Evolutionary conservation across 2,329 filamentous ascomycete species (phyloP).

Genomic region (Penicillium sp.): DNA sequence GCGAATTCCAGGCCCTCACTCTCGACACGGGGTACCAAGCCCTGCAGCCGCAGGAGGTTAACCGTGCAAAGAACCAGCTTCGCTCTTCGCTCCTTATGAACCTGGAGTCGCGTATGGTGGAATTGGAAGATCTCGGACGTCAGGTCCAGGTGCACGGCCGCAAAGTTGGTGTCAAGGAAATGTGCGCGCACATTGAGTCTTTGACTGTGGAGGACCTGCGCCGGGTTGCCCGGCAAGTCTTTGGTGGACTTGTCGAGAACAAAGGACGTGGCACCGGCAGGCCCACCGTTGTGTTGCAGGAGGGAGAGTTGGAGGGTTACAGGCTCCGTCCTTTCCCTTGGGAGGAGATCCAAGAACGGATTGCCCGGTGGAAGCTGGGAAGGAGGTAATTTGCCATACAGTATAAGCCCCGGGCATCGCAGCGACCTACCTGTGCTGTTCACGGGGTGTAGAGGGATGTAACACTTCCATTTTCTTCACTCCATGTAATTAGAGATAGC

Average conservation of each 20-base stretch:
- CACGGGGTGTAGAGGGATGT: no score
- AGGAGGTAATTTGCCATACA: no score
- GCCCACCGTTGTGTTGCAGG: slow-evolving; percentile 89
- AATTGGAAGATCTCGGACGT: slow-evolving; percentile 86
- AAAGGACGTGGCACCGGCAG: slow-evolving; percentile 69
- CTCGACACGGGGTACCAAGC: slow-evolving; percentile 64
- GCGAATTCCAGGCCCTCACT: slow-evolving; percentile 70
- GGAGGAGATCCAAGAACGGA: slow-evolving; percentile 81
- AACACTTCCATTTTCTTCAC: no score
- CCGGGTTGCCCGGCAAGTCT: slow-evolving; percentile 67
- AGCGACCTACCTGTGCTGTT: no score
- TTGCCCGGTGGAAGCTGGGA: slow-evolving; percentile 76
- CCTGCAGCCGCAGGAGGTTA: slow-evolving; percentile 68
- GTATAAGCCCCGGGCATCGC: no score
- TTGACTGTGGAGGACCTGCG: slow-evolving; percentile 73
- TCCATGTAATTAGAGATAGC: no score
- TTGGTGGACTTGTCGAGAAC: slow-evolving; percentile 69
- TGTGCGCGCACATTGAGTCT: slow-evolving; percentile 77
- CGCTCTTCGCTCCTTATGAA: slow-evolving; percentile 90
- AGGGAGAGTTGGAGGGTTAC: slow-evolving; percentile 66
- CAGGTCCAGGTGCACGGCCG: slow-evolving; percentile 91
- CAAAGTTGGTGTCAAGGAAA: slow-evolving; percentile 84
- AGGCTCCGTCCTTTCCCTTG: slow-evolving; percentile 63
- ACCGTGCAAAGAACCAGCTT: slow-evolving; percentile 95
- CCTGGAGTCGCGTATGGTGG: slow-evolving; percentile 91